A percentile compares a stretch with the other conserved stretches of the same genome.
phyloP scores from a whole-genome alignment of 345 rosid genomes.

The Conringia planisiliqua region DNA sequence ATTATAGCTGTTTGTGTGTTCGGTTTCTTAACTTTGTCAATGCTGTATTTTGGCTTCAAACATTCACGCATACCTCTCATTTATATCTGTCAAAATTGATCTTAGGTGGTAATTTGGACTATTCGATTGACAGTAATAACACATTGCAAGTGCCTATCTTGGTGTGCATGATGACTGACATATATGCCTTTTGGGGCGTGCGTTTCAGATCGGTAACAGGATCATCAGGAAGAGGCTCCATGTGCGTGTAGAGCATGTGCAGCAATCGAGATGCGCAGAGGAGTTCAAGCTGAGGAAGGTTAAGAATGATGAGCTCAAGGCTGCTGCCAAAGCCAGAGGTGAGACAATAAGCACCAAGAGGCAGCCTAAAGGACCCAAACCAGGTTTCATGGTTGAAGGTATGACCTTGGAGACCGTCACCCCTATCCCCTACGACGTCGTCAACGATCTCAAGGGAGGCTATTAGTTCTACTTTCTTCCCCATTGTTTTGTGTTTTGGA shows the following conservation, averaged over 20 bases:
- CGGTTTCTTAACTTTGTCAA: no score
- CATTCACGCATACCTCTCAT: no score
- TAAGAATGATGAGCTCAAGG: slow-evolving; percentile 58
- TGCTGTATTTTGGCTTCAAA: no score
- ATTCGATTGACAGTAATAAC: no score
- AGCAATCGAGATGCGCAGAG: slow-evolving; percentile 66
- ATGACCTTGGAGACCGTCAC: slow-evolving; percentile 77
- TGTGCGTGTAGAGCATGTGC: slow-evolving; percentile 74
- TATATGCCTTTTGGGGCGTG: no score
- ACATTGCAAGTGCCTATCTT: no score
- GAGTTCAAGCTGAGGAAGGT: slow-evolving; percentile 58
- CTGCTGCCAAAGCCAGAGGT: slow-evolving; percentile 67
- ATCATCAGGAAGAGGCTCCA: slow-evolving; percentile 78
- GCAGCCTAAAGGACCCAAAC: slow-evolving; percentile 76
- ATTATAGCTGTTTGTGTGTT: no score
- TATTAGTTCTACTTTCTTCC: slow-evolving; percentile 35
- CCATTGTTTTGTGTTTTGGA: background rate
- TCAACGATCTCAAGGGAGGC: slow-evolving; percentile 87
- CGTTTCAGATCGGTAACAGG: slow-evolving; percentile 57
- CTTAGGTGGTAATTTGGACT: no score
- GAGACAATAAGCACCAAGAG: slow-evolving; percentile 77
- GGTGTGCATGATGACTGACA: no score
- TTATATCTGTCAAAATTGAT: no score
- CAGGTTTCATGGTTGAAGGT: slow-evolving; percentile 84
- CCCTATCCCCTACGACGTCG: slow-evolving; percentile 84